These are phyloP conservation scores for Penicillium sp. DNA, from an alignment of 2,329 filamentous ascomycete genomes.

Conservation along the genomic window DNA sequence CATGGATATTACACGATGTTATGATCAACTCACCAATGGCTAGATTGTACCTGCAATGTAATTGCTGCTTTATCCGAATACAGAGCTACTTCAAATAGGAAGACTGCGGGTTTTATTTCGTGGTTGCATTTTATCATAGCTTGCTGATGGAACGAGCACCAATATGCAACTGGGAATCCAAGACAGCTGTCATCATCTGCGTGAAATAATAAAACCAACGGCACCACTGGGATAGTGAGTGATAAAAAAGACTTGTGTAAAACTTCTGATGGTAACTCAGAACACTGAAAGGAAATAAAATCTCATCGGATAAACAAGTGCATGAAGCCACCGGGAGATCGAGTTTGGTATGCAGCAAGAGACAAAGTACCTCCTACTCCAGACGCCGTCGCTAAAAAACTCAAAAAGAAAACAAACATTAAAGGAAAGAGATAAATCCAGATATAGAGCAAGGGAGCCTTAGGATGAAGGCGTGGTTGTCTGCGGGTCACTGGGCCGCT, in stretches of 20 bases:
- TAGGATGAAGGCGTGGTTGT: conserved; percentile 12
- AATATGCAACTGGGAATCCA: no score
- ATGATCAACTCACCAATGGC: conserved; percentile 13
- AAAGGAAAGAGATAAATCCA: background rate
- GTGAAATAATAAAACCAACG: no score
- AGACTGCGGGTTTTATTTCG: no score
- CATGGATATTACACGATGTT: conserved; percentile 10
- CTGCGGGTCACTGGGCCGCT: conserved; percentile 12
- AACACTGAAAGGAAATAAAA: conserved; percentile 8
- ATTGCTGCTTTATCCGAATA: no score
- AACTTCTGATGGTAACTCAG: conserved; percentile 14
- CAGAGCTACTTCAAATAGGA: no score
- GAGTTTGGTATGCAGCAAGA: conserved; percentile 8
- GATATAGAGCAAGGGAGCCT: background rate
- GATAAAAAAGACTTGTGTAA: no score
- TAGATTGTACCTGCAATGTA: no score
- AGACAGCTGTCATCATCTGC: no score
- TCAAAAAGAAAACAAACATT: conserved; percentile 12
- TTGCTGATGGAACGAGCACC: no score
- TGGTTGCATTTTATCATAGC: no score
- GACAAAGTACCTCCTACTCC: conserved; percentile 15
- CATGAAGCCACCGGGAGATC: conserved; percentile 1
- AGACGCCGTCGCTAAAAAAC: conserved; percentile 26
- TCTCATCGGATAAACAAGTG: conserved; percentile 3
- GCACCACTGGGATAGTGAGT: no score